Percentiles rank a stretch among this genome's conserved stretches.
phyloP scores from a whole-genome alignment of 208 protist species.

The Naegleria fowleri region DNA sequence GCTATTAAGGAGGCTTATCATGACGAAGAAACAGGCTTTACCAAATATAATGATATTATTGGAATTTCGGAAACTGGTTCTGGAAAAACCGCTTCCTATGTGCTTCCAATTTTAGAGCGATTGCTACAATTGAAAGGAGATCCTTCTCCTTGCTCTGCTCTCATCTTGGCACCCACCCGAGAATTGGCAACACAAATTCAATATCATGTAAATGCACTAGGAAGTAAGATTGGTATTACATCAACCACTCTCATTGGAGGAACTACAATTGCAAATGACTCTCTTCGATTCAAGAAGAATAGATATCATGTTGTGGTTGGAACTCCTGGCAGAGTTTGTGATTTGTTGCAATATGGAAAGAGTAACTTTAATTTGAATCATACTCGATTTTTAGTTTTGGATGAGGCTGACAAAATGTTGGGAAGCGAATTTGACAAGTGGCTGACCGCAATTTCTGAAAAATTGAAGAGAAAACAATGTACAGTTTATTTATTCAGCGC shows the following conservation, averaged over 20 bases:
- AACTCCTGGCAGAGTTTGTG: conserved; percentile 92
- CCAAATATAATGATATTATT: conserved; percentile 72
- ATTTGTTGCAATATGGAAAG: conserved; percentile 97
- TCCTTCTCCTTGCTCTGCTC: conserved; percentile 78
- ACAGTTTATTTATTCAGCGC: conserved; percentile 94
- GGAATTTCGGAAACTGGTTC: conserved; percentile 96
- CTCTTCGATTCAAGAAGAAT: conserved; percentile 40
- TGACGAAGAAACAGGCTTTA: not conserved
- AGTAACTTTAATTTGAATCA: conserved; percentile 85
- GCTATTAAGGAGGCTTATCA: conserved; percentile 61
- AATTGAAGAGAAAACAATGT: conserved; percentile 65
- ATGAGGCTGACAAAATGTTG: conserved; percentile 86
- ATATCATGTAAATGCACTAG: conserved; percentile 55
- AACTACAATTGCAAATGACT: not conserved
- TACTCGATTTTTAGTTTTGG: conserved; percentile 78
- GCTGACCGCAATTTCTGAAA: conserved; percentile 89
- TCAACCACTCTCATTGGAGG: not conserved
- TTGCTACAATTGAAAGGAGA: conserved; percentile 76
- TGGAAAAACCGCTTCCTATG: conserved; percentile 98
- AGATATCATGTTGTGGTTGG: conserved; percentile 93
- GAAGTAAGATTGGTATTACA: conserved; percentile 45
- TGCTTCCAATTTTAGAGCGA: conserved; percentile 94
- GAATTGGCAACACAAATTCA: conserved; percentile 78
- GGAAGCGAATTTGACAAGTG: conserved; percentile 94
- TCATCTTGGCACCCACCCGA: conserved; percentile 90